Base-by-base conservation (phyloP, 2,329 filamentous ascomycete species). In the Domatiomyces catenatus region DNA sequence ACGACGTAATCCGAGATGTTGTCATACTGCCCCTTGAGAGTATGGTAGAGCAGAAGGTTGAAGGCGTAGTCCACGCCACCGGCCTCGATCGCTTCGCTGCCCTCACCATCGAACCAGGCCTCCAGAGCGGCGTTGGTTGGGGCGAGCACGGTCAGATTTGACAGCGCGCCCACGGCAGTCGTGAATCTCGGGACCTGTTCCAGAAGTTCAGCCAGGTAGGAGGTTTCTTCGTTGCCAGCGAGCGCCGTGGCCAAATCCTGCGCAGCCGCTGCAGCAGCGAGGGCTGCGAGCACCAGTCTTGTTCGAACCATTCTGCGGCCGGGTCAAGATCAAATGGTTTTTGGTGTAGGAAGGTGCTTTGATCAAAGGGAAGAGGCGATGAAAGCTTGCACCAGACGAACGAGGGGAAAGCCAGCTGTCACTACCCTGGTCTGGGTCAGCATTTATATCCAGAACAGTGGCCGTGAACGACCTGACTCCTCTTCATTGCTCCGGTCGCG, bases 91-190 rank as follows among this genome's bases (percentile, higher is more conserved):
- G 39, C 47, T 22, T 52, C 36, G 36, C 46, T 47, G 8, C 22
- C 12, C 19, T 46, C 18, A 42, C n/a, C 20, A 18, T 47, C 39
- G 18, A 43, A 43, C 4, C 52, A 24, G 5, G 19, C 17, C 15
- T 42, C 50, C 48, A 54, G 48, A 5, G 50, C 52, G 3, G 52
- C 52, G n/a, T 54, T 46, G 17, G 49, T 49, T 1, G 50, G 50
- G 17, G 52, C 52, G 17, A 54, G 52, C 44, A 54, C 32, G n/a
- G 52, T 54, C 15, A 52, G 19, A 32, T 54, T 52, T 22, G 50
- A 49, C 49, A 49, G 51, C 15, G 47, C 50, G 8, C 46, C 3
- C 5, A 54, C 18, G 10, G 39, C 20, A 43, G 43, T 36, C 39
- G 15, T 20, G 36, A 45, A 20, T 19, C 28, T 20, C 1, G 48